Conservation (phyloP, 768 basidiomycete genomes). For the Leccinum longicurvipes region DNA sequence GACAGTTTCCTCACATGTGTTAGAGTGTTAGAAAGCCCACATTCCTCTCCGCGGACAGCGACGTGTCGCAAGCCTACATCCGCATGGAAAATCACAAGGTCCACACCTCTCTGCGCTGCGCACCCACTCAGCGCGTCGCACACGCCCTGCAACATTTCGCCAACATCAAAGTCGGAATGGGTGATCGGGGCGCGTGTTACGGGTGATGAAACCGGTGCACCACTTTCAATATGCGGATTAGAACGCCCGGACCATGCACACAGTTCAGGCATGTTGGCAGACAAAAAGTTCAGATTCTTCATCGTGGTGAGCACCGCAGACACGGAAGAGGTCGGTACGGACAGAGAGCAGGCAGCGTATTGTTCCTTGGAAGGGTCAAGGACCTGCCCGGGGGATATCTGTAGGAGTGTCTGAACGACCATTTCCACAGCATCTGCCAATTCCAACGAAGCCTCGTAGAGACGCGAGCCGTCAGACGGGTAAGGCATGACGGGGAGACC, state of each 20-base stretch:
- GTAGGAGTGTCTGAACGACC: slow-evolving; percentile 87
- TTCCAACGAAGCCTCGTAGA: slow-evolving; percentile 77
- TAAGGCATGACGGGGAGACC: slow-evolving; percentile 18
- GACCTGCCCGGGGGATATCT: slow-evolving; percentile 85
- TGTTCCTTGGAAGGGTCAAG: slow-evolving; percentile 93
- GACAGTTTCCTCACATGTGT: slow-evolving; percentile 65
- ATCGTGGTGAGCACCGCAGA: slow-evolving; percentile 87
- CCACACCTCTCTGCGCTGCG: slow-evolving; percentile 81
- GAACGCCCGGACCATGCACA: slow-evolving; percentile 17
- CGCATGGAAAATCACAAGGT: slow-evolving; percentile 87
- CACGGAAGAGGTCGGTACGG: slow-evolving; percentile 84
- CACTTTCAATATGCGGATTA: slow-evolving; percentile 15
- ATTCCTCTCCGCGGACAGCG: slow-evolving; percentile 81
- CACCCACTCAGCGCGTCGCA: slow-evolving; percentile 85
- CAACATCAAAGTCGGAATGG: slow-evolving; percentile 81
- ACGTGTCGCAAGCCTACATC: slow-evolving; percentile 87
- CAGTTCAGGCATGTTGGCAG: slow-evolving; percentile 68
- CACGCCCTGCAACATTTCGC: slow-evolving; percentile 84
- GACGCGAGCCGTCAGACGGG: slow-evolving; percentile 31
- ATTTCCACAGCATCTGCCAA: slow-evolving; percentile 89
- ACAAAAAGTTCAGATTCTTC: slow-evolving; percentile 92
- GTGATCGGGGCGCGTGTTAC: slow-evolving; percentile 14
- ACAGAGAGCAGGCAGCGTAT: slow-evolving; percentile 83
- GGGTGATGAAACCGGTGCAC: slow-evolving; percentile 18
- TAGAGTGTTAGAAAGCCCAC: slow-evolving; percentile 74